A percentile compares a stretch with the other conserved stretches of the same genome.
Conservation (phyloP, 164 flowering plant genomes). For the Liquidambar formosana region DNA sequence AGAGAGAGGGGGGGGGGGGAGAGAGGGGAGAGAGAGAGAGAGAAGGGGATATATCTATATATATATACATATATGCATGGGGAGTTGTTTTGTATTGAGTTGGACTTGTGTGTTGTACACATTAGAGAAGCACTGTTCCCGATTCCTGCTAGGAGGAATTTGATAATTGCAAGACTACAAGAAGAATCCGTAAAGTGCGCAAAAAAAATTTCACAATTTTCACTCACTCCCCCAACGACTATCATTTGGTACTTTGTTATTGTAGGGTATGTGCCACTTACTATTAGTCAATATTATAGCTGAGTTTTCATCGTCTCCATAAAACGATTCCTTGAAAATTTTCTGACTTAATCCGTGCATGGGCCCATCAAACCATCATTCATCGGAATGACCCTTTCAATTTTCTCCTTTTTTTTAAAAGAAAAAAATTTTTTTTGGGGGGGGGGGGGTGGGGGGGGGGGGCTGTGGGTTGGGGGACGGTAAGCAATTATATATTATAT, state of each 20-base stretch:
- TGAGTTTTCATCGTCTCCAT: background rate
- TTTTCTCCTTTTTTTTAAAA: no score
- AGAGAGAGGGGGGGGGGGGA: background rate
- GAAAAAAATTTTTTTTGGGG: no score
- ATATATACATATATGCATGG: no score
- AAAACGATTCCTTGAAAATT: background rate
- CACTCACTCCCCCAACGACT: slow-evolving; percentile 25
- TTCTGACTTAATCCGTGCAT: background rate
- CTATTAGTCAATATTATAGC: slow-evolving; percentile 13
- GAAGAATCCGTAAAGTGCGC: slow-evolving; percentile 18
- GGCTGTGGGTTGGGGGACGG: no score
- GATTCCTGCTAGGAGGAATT: slow-evolving; percentile 25
- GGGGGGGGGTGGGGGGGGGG: no score
- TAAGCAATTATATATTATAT: no score
- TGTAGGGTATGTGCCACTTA: slow-evolving; percentile 23
- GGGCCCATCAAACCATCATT: background rate
- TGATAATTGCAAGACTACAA: slow-evolving; percentile 49
- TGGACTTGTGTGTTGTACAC: slow-evolving; percentile 46
- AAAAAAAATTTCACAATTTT: slow-evolving; percentile 8
- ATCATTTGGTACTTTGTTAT: slow-evolving; percentile 21
- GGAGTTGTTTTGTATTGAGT: slow-evolving; percentile 40
- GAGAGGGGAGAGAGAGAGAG: no score
- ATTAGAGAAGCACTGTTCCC: slow-evolving; percentile 18
- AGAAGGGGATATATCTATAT: no score
- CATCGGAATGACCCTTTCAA: no score